phyloP scores from a whole-genome alignment of 768 basidiomycete genomes.

The Amanita brunnescens region DNA sequence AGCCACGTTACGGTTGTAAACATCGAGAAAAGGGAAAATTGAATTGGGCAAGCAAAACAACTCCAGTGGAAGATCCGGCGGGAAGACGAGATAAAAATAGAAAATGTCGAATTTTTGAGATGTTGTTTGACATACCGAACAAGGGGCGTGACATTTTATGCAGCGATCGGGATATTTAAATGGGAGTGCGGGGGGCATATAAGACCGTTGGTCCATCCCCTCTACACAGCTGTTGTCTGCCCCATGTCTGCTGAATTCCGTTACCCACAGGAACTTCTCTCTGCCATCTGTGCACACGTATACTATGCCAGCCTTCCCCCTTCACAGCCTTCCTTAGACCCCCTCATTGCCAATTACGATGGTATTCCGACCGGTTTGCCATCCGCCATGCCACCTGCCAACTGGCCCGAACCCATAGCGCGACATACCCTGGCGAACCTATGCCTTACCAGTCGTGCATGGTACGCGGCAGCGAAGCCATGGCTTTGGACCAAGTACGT shows the following conservation, averaged over 20 bases:
- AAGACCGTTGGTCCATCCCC: constrained; percentile 5
- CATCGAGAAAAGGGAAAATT: not conserved
- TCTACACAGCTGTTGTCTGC: constrained; percentile 8
- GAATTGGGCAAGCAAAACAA: not conserved
- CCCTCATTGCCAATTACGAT: constrained; percentile 40
- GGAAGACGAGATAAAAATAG: too few relatives aligned
- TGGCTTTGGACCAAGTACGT: constrained; percentile 74
- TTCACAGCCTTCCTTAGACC: constrained; percentile 55
- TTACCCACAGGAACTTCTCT: constrained; percentile 67
- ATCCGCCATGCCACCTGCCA: constrained; percentile 61
- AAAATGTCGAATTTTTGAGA: not conserved
- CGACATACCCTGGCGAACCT: constrained; percentile 61
- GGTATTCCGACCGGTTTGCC: constrained; percentile 56
- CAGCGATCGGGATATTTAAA: not conserved
- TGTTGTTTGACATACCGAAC: not conserved
- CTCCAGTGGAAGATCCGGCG: not conserved
- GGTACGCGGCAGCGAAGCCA: constrained; percentile 78
- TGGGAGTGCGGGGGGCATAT: not conserved
- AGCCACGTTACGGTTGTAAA: not conserved
- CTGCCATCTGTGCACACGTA: constrained; percentile 63
- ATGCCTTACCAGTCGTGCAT: constrained; percentile 68
- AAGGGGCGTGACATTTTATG: not conserved
- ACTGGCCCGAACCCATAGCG: constrained; percentile 60
- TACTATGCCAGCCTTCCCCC: constrained; percentile 57
- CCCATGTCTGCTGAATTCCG: constrained; percentile 15